Evolutionary conservation across 768 basidiomycete species (phyloP), one percentile per base, ranked within the genome.

Genomic region (Kwoniella botswanensis): DNA sequence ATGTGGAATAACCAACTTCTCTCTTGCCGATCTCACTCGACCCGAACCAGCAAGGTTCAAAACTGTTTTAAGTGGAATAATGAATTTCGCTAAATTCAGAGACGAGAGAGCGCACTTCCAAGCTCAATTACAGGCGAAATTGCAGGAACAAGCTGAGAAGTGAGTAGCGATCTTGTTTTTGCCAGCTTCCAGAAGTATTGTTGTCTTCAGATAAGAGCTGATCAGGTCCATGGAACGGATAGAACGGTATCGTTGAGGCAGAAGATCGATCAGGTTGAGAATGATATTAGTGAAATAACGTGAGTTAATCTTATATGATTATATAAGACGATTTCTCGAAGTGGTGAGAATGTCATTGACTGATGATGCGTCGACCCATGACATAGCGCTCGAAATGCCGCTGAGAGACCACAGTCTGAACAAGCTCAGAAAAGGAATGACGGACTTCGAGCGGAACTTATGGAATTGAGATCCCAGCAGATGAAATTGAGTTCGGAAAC

Each of bases 61-160:
- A 35, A 86, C 88, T 63, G 86, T 92, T 52, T 88, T 97, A 72
- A 93, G 92, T 44, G 93, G 91, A 2, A 91, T 96, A 75, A 92
- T 95, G 86, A 97, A 97, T 84, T 93, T 95, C 82, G 88, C 93
- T 83, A 93, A 93, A 83, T 96, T 94, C 82, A 80, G 74, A 61
- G 79, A 81, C 29, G 77, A 80, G 67, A 72, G 75, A 57, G 61
- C 68, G 9, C 70, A 67, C 15, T 74, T 82, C 21, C 72, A 73
- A 26, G 50, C 56, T 26, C 71, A 74, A n/a, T 84, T 94, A 26
- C 87, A 89, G 54, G 88, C 89, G 13, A 76, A 78, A 29, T 66
- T 76, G 17, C 41, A 69, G 11, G 68, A 67, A 44, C 76, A 79
- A 67, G 65, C 60, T 15, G 76, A 81, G 21, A 76, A 71, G 80